phyloP scores from a whole-genome alignment of 345 rosid genomes.

The Eucalyptus decipiens region DNA sequence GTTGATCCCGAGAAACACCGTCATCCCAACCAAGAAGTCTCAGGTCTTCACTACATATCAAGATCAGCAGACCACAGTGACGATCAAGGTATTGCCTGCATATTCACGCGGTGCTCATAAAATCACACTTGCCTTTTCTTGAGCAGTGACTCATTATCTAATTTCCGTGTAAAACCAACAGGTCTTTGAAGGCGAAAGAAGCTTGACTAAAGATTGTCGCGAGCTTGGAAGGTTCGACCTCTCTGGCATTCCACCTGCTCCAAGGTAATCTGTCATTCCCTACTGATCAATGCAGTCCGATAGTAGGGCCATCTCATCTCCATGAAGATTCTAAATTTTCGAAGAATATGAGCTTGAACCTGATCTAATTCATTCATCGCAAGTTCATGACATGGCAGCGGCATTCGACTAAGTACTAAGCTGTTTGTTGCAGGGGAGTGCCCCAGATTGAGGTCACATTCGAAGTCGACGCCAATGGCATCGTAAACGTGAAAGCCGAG shows the following conservation, averaged over 20 bases:
- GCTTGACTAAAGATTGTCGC: slow-evolving; percentile 90
- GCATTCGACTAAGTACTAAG: not conserved
- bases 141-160: not conserved
- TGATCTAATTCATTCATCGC: not conserved
- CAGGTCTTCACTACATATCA: slow-evolving; percentile 98
- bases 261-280: slow-evolving; percentile 33
- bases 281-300: not conserved
- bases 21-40: slow-evolving; percentile 96
- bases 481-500: slow-evolving; percentile 37
- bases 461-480: slow-evolving; percentile 40
- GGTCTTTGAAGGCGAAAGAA: slow-evolving; percentile 98
- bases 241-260: slow-evolving; percentile 77
- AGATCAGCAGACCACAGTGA: slow-evolving; percentile 94
- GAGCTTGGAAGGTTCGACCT: slow-evolving; percentile 83
- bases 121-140: not conserved
- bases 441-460: slow-evolving; percentile 91
- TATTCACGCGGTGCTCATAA: not conserved
- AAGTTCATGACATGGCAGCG: not conserved
- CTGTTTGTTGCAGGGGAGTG: slow-evolving; percentile 57
- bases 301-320: not conserved
- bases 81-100: slow-evolving; percentile 53
- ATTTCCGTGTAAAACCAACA: not conserved
- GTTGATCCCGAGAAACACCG: slow-evolving; percentile 96
- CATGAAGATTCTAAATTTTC: not conserved
- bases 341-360: not conserved